phyloP scores from a whole-genome alignment of 78 protist genomes.

The Isochrysis galbana region DNA sequence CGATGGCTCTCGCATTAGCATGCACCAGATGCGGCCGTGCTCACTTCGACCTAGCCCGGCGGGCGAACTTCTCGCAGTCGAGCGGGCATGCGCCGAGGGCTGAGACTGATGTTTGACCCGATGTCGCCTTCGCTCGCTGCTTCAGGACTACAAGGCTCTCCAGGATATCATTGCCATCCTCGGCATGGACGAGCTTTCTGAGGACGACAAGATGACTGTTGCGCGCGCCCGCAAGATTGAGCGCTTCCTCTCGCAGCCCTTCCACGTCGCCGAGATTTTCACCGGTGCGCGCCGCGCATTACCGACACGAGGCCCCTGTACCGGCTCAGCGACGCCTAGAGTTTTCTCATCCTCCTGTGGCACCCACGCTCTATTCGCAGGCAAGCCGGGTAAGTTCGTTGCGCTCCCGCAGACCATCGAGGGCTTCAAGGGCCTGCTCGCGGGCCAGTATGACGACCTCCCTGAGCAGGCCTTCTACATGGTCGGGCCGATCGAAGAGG shows the following conservation, averaged over 20 bases:
- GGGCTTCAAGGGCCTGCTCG: slow-evolving; percentile 83
- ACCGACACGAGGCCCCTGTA: no score
- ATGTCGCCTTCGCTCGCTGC: no score
- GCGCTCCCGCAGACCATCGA: slow-evolving; percentile 79
- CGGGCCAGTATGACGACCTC: slow-evolving; percentile 89
- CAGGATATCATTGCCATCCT: slow-evolving; percentile 99
- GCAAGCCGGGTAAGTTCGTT: slow-evolving; percentile 89
- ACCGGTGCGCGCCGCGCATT: no score
- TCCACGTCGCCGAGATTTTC: slow-evolving; percentile 97
- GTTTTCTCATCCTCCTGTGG: no score
- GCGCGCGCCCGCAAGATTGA: slow-evolving; percentile 97
- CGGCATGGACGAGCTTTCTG: slow-evolving; percentile 95
- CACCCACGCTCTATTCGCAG: no score
- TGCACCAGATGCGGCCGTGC: no score
- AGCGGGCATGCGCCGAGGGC: no score
- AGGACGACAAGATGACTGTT: slow-evolving; percentile 94
- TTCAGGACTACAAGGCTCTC: slow-evolving; percentile 95
- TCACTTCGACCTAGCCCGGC: no score
- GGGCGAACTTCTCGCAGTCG: no score
- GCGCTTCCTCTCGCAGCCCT: slow-evolving; percentile 98
- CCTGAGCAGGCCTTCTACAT: slow-evolving; percentile 98
- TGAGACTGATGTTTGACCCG: no score
- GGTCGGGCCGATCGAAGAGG: slow-evolving; percentile 91
- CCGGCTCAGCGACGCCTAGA: no score
- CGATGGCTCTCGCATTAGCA: no score